phyloP scores from a whole-genome alignment of 352 stramenopile species.

The Salisapilia sapeloensis region DNA sequence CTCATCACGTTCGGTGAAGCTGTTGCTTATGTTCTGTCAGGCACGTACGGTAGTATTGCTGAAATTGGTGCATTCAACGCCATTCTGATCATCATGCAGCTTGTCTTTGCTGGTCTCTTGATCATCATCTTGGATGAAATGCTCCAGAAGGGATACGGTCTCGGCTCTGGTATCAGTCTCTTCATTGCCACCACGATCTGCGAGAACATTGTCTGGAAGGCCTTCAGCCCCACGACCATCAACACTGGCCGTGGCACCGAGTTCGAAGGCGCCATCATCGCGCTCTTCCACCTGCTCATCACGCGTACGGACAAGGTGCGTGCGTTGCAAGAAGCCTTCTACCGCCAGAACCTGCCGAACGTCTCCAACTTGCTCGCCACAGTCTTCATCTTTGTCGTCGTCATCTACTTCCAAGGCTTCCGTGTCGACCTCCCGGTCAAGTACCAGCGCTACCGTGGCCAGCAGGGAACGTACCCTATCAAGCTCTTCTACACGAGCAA shows the following conservation, averaged over 20 bases:
- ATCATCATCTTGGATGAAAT: conserved; percentile 99
- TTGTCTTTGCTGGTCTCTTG: conserved; percentile 96
- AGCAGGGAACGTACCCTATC: conserved; percentile 99
- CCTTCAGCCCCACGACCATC: conserved; percentile 98
- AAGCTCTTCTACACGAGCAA: conserved; percentile 99
- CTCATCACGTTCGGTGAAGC: conserved; percentile 97
- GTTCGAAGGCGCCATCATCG: conserved; percentile 99
- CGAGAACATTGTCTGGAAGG: conserved; percentile 99
- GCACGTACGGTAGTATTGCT: conserved; percentile 98
- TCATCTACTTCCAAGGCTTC: conserved; percentile 99
- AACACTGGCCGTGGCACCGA: conserved; percentile 98
- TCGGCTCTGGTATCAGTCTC: conserved; percentile 97
- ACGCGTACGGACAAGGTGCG: conserved; percentile 95
- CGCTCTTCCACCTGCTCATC: conserved; percentile 97
- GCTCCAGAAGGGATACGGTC: conserved; percentile 98
- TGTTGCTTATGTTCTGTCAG: conserved; percentile 97
- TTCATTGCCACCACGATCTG: conserved; percentile 99
- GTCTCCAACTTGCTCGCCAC: conserved; percentile 98
- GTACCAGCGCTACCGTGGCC: conserved; percentile 97
- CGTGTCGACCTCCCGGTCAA: conserved; percentile 86
- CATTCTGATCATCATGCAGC: conserved; percentile 97
- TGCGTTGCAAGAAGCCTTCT: conserved; percentile 96
- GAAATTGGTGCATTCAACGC: conserved; percentile 97
- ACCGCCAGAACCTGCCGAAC: conserved; percentile 98
- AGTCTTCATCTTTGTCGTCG: conserved; percentile 96